Conservation (phyloP, 352 stramenopile genomes). For the Aphanomyces euteiches region DNA sequence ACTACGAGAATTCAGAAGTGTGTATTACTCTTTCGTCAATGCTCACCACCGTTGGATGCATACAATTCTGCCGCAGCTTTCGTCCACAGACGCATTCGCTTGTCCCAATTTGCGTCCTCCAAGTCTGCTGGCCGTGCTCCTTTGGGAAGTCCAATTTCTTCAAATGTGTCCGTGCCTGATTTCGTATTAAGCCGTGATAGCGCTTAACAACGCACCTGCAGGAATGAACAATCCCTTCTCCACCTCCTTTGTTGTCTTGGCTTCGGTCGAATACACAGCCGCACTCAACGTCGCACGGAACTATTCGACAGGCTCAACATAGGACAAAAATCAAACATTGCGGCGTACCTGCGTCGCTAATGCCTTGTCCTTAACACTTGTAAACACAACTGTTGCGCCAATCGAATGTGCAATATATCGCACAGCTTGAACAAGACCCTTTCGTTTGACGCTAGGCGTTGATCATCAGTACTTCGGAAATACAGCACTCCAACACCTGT, state of each 20-base stretch:
- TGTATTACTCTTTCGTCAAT: neutral
- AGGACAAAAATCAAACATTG: constrained; percentile 14
- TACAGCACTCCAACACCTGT: constrained; percentile 35
- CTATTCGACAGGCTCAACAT: constrained; percentile 56
- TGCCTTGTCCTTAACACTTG: constrained; percentile 83
- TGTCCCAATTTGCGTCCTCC: constrained; percentile 50
- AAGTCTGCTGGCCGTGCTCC: constrained; percentile 48
- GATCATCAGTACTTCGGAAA: neutral
- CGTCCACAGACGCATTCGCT: constrained; percentile 64
- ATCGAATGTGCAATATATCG: constrained; percentile 83
- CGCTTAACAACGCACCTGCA: constrained; percentile 29
- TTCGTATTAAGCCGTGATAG: neutral
- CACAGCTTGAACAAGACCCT: constrained; percentile 77
- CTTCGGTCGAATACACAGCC: constrained; percentile 25
- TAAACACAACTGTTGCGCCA: constrained; percentile 82
- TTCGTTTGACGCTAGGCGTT: constrained; percentile 53
- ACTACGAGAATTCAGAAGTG: constrained; percentile 32
- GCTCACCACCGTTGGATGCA: constrained; percentile 34
- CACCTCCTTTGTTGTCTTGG: constrained; percentile 56
- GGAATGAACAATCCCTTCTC: constrained; percentile 74
- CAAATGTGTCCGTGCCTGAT: constrained; percentile 55
- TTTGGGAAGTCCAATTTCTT: constrained; percentile 72
- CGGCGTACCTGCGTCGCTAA: constrained; percentile 60
- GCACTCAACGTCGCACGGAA: constrained; percentile 39
- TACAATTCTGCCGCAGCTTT: constrained; percentile 67